phyloP scores from a whole-genome alignment of 2,329 filamentous ascomycete genomes.

The Arthrobotrys entomopaga region DNA sequence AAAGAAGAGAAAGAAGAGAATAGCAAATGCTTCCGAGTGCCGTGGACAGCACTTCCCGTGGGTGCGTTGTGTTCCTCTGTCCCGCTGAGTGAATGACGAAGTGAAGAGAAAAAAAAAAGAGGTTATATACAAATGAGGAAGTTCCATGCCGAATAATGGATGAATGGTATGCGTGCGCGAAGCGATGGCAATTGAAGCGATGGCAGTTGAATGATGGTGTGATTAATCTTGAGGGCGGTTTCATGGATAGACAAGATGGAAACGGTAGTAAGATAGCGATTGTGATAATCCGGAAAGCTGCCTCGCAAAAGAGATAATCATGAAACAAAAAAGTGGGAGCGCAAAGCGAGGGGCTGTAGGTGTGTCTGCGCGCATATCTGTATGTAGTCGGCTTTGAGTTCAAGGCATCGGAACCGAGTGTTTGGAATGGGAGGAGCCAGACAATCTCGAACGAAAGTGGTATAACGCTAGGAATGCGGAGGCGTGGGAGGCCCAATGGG shows the following conservation, averaged over 20 bases:
- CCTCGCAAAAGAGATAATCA: neutral
- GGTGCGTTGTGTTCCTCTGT: constrained; percentile 8
- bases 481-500: neutral
- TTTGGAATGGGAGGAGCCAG: constrained; percentile 16
- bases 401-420: constrained; percentile 17
- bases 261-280: constrained; percentile 1
- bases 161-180: neutral
- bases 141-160: constrained; percentile 6
- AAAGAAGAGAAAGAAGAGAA: constrained; percentile 16
- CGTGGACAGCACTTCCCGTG: constrained; percentile 12
- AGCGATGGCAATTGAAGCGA: too few species aligned
- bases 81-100: constrained; percentile 38
- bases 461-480: constrained; percentile 39
- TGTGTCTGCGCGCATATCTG: neutral
- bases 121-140: constrained; percentile 31
- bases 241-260: neutral
- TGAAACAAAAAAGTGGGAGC: neutral
- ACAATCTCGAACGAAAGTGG: constrained; percentile 30
- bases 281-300: neutral
- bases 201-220: constrained; percentile 1
- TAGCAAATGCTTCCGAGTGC: constrained; percentile 25
- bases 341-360: constrained; percentile 8
- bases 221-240: neutral
- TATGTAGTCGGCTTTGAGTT: too few species aligned
- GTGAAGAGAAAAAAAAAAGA: constrained; percentile 22